These are phyloP conservation scores for Oldenlandia corymbosa DNA, from an alignment of 257 asterid species.

Conservation along the genomic window DNA sequence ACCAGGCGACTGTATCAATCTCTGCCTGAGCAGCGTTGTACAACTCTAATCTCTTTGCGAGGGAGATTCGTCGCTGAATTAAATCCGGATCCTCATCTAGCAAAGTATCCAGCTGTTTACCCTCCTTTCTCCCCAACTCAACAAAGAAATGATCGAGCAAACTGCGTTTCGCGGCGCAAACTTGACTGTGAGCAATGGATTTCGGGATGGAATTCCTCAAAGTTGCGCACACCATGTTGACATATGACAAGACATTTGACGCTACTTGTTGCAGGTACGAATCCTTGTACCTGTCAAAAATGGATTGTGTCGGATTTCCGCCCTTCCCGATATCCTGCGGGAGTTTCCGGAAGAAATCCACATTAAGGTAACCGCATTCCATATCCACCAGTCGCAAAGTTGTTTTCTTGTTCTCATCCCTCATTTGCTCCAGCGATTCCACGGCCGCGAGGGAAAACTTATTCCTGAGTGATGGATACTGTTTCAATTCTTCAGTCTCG, in stretches of 20 bases:
- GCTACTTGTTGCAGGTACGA: slow-evolving; percentile 79
- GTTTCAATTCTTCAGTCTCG: slow-evolving; percentile 97
- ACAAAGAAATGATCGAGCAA: slow-evolving; percentile 91
- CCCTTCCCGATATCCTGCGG: slow-evolving; percentile 99
- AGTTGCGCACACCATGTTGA: slow-evolving; percentile 89
- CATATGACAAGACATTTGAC: slow-evolving; percentile 87
- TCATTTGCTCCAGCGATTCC: slow-evolving; percentile 13
- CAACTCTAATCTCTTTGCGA: slow-evolving; percentile 87
- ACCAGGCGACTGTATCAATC: slow-evolving; percentile 94
- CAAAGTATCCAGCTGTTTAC: slow-evolving; percentile 64
- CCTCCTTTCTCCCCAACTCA: slow-evolving; percentile 85
- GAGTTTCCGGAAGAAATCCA: slow-evolving; percentile 94
- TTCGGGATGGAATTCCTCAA: slow-evolving; percentile 93
- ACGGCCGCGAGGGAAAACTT: too few species aligned
- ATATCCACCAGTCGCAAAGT: slow-evolving; percentile 90
- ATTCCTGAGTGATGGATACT: slow-evolving; percentile 68
- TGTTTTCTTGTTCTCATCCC: slow-evolving; percentile 75
- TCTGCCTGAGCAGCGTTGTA: slow-evolving; percentile 92
- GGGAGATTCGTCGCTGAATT: slow-evolving; percentile 69
- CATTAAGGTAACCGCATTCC: slow-evolving; percentile 88
- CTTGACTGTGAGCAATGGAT: slow-evolving; percentile 94
- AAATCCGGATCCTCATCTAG: slow-evolving; percentile 95
- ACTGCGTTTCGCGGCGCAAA: slow-evolving; percentile 96
- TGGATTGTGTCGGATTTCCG: slow-evolving; percentile 96
- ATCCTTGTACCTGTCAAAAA: slow-evolving; percentile 91